Percentiles rank a stretch among this genome's conserved stretches.
Evolutionary conservation across 2,329 filamentous ascomycete species (phyloP).

Genomic region (Metarhizium robertsii): DNA sequence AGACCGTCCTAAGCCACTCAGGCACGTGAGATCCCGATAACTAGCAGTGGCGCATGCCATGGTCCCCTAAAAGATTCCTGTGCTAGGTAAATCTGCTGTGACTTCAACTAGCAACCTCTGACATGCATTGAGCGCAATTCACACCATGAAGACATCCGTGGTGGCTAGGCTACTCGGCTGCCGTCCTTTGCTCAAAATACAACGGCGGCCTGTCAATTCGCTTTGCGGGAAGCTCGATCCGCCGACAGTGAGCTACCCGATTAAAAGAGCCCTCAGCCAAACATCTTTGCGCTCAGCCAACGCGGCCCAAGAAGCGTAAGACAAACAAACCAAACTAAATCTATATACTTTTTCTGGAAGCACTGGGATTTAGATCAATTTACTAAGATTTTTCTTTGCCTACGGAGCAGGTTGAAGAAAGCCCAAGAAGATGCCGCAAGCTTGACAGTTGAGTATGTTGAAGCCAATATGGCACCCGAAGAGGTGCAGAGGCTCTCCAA

Average conservation of each 20-base stretch:
- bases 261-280: constrained; percentile 21
- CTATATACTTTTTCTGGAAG: background rate
- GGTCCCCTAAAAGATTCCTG: constrained; percentile 17
- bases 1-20: background rate
- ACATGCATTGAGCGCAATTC: constrained; percentile 1
- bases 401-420: constrained; percentile 33
- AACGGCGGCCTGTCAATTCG: constrained; percentile 3
- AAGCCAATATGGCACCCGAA: constrained; percentile 69
- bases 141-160: constrained; percentile 30
- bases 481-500: constrained; percentile 70
- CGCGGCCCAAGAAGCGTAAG: constrained; percentile 34
- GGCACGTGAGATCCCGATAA: background rate
- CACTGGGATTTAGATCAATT: background rate
- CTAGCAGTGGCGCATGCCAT: background rate
- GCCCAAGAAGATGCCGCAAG: constrained; percentile 43
- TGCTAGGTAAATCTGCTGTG: background rate
- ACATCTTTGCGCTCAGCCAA: constrained; percentile 17
- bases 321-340: background rate
- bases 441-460: constrained; percentile 51
- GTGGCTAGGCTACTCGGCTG: constrained; percentile 32
- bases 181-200: constrained; percentile 23
- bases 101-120: background rate
- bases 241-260: background rate
- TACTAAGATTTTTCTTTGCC: background rate
- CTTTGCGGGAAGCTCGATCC: constrained; percentile 10